Base-by-base conservation (phyloP, 2,329 filamentous ascomycete species). In the Neofusicoccum sp. region DNA sequence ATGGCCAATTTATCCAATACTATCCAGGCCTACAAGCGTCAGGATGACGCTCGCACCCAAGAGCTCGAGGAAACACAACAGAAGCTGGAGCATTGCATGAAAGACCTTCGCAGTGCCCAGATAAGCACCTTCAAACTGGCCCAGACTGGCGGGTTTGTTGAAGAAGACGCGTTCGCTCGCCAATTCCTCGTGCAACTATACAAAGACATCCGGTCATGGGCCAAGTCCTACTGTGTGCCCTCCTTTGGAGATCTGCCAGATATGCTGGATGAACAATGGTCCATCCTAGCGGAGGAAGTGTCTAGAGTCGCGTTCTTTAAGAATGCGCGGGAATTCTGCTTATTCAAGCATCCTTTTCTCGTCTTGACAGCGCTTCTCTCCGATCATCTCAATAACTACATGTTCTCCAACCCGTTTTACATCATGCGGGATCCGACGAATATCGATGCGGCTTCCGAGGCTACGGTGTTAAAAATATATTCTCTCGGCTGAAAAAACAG, bases 291-390 rank as follows among this genome's bases (percentile, higher is more conserved):
- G 12, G 33, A 14, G 8, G 33, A 34, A 56, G 14, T 54, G 9
- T 43, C 4, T 3, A 49, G 9, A 5, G 43, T 52, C 2, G 31
- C 45, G 1, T 11, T 2, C 11, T 16, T 54, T 33, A 22, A 1
- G 1, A n/a, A 39, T 1, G 9, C 6, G 0, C 29, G 50, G 1
- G 39, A 41, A 2, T n/a, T 48, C 16, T 28, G 9, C 4, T 1
- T 2, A 12, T 47, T 62, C 39, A 52, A 56, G 31, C 48, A 61
- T 37, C n/a, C 34, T 8, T 64, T 54, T 7, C 43, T 64, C 37
- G 9, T 64, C 8, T 29, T 64, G 7, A 41, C 50, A 1, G 59
- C 49, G 1, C 14, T 56, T 14, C 11, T 64, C 1, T 47, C 59
- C 5, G 8, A 62, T 5, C 9, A 50, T 6, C 16, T 64, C 16